Percentiles rank a stretch among this genome's conserved stretches.
Conservation (phyloP, 2,329 filamentous ascomycete genomes). For the Tolypocladium amazonense region DNA sequence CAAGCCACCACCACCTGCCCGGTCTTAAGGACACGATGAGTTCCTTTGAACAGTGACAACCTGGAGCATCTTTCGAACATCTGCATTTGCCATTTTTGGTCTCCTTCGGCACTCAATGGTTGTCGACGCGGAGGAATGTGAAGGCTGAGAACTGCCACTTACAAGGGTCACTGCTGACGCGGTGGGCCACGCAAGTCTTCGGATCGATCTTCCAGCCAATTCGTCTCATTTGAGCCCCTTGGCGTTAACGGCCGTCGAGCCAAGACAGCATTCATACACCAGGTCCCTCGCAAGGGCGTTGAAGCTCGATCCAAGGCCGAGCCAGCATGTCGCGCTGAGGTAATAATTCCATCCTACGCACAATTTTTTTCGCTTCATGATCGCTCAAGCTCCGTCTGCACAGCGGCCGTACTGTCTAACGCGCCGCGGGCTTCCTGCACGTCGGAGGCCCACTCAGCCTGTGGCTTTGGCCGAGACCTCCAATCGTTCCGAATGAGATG, state of each 20-base stretch:
- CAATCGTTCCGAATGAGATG: too few relatives aligned
- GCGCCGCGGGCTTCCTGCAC: not conserved
- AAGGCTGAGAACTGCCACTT: not conserved
- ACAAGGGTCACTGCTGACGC: not conserved
- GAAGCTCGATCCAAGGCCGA: too few relatives aligned
- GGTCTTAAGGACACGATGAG: too few relatives aligned
- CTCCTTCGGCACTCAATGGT: not conserved
- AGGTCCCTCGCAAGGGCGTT: too few relatives aligned
- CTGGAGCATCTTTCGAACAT: not conserved
- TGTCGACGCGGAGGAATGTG: not conserved
- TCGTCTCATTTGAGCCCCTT: not conserved
- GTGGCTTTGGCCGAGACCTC: too few relatives aligned
- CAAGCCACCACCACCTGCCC: too few relatives aligned
- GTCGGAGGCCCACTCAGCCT: not conserved
- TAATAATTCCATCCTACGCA: too few relatives aligned
- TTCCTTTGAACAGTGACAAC: not conserved
- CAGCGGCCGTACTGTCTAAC: too few relatives aligned
- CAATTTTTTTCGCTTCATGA: too few relatives aligned
- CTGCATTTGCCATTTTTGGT: not conserved
- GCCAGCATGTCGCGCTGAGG: too few relatives aligned
- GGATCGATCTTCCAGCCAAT: not conserved
- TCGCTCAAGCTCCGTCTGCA: too few relatives aligned
- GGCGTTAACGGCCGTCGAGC: not conserved
- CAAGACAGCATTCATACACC: too few relatives aligned
- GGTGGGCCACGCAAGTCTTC: not conserved